A percentile compares a stretch with the other conserved stretches of the same genome.
Conservation (phyloP, 768 basidiomycete genomes). For the Russula sp. region DNA sequence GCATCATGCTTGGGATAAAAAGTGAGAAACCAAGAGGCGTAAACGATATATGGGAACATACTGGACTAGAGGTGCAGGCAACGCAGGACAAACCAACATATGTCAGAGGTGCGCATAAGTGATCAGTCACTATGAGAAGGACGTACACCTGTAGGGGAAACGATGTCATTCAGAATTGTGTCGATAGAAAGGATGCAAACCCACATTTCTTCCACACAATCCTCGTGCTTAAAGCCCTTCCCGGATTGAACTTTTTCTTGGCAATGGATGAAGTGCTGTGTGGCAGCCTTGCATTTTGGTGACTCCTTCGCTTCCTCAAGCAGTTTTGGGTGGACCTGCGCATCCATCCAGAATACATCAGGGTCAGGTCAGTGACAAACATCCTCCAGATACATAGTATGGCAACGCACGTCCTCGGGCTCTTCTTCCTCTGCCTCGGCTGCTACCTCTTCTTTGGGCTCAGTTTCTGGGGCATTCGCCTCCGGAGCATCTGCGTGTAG, state of each 20-base stretch:
- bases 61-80: conserved; percentile 48
- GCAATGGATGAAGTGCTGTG: conserved; percentile 86
- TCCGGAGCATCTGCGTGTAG: conserved; percentile 37
- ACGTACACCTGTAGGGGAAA: conserved; percentile 24
- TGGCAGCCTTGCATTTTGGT: conserved; percentile 55
- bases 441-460: conserved; percentile 36
- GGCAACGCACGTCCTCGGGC: conserved; percentile 71
- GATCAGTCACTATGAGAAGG: not conserved
- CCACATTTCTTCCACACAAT: conserved; percentile 87
- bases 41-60: conserved; percentile 33
- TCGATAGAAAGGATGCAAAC: conserved; percentile 27
- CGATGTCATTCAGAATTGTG: not conserved
- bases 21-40: conserved; percentile 11
- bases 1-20: conserved; percentile 63
- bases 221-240: conserved; percentile 82
- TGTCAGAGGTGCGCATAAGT: not conserved
- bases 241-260: conserved; percentile 80
- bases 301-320: conserved; percentile 69
- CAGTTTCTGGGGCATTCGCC: conserved; percentile 28
- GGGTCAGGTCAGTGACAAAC: not conserved
- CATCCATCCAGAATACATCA: not conserved
- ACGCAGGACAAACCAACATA: not conserved
- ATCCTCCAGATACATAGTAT: too few species aligned
- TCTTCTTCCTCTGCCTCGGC: conserved; percentile 46
- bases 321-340: conserved; percentile 59